These are phyloP conservation scores for Carex myosuroides DNA, from an alignment of 176 grass and related monocot species.

Conservation along the genomic window DNA sequence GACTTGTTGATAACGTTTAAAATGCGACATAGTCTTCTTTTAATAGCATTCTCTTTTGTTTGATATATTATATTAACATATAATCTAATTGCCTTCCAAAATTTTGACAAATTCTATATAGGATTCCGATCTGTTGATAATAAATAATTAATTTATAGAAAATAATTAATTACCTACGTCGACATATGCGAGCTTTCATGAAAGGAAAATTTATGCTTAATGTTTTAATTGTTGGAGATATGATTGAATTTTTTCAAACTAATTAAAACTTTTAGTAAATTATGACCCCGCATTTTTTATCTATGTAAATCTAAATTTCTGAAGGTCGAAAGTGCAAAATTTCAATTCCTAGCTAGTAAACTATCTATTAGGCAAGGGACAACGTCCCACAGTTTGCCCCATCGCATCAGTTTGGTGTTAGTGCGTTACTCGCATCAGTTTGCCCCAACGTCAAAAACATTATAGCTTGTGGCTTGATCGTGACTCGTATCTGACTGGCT, in stretches of 20 bases:
- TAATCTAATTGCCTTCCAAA: background rate
- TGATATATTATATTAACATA: background rate
- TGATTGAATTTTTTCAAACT: background rate
- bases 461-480: too few relatives aligned
- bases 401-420: background rate
- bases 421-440: too few relatives aligned
- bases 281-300: background rate
- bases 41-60: background rate
- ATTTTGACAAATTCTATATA: background rate
- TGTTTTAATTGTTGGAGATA: background rate
- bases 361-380: background rate
- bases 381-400: background rate
- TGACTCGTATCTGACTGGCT: too few relatives aligned
- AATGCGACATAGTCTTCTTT: too few relatives aligned
- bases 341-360: background rate
- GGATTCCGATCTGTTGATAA: background rate
- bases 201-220: background rate
- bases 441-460: too few relatives aligned
- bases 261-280: background rate
- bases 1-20: background rate
- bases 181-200: too few relatives aligned
- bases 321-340: background rate
- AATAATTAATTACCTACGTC: too few relatives aligned
- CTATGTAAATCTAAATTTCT: background rate
- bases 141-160: background rate